These are phyloP conservation scores for Russula ochroleuca DNA, from an alignment of 768 basidiomycete genomes.

Conservation along the genomic window DNA sequence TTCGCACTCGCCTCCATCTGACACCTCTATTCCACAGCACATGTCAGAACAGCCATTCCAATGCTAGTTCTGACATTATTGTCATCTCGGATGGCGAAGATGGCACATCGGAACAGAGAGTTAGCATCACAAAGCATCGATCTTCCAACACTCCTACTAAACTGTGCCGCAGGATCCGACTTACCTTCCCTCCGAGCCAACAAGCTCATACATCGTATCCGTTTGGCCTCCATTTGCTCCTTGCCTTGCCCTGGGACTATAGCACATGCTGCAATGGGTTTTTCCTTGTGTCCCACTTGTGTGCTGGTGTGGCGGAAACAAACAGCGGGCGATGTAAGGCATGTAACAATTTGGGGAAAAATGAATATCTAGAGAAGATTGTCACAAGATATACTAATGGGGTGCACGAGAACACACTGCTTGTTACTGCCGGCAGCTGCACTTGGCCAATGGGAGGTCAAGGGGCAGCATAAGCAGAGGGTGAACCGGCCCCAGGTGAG, in stretches of 20 bases:
- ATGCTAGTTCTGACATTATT: background rate
- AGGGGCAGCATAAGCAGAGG: no score
- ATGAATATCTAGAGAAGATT: background rate
- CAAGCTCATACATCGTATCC: background rate
- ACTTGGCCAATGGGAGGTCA: no score
- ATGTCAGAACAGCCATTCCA: no score
- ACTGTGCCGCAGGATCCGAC: background rate
- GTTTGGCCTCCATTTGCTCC: background rate
- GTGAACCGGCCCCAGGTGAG: no score
- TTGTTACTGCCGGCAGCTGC: no score
- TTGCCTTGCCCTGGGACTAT: background rate
- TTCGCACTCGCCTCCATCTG: background rate
- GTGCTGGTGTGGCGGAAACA: background rate
- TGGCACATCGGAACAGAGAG: no score
- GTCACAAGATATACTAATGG: background rate
- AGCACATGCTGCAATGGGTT: background rate
- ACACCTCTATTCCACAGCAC: no score
- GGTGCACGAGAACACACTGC: background rate
- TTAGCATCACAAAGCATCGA: background rate
- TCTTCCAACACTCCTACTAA: background rate
- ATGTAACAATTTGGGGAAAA: background rate
- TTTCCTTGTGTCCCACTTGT: background rate
- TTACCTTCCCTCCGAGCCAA: background rate
- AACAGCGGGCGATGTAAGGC: background rate
- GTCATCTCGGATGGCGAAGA: background rate